Conservation (phyloP, 495 filamentous ascomycete genomes). For the Barbatosphaeria neglecta region DNA sequence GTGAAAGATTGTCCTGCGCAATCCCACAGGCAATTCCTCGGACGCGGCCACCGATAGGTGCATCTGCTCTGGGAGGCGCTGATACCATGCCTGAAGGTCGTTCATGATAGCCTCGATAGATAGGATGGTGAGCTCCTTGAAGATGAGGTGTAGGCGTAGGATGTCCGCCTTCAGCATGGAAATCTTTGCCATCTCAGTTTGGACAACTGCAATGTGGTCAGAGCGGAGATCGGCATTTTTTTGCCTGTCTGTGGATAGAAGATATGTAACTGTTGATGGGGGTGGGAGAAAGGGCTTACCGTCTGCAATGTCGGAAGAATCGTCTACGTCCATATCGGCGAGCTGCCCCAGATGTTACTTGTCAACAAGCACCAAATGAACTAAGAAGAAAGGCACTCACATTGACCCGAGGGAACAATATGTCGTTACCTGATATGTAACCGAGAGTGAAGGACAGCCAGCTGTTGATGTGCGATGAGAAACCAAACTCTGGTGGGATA, state of each 20-base stretch:
- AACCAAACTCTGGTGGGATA: not conserved
- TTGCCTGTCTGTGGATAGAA: not conserved
- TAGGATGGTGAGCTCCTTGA: conserved; percentile 10
- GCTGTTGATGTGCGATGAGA: not conserved
- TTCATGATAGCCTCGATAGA: conserved; percentile 11
- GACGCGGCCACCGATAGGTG: conserved; percentile 4
- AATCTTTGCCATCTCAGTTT: conserved; percentile 20
- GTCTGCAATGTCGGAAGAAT: conserved; percentile 7
- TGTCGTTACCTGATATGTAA: conserved; percentile 12
- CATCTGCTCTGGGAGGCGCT: conserved; percentile 8
- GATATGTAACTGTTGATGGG: not conserved
- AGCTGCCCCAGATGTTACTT: conserved; percentile 1
- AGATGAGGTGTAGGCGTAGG: conserved; percentile 12
- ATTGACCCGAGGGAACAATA: conserved; percentile 8
- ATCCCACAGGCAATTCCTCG: conserved; percentile 1
- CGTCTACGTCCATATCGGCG: conserved; percentile 9
- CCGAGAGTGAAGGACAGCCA: conserved; percentile 22
- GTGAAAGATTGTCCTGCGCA: conserved; percentile 16
- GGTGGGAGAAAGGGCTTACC: conserved; percentile 6
- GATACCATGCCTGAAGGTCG: conserved; percentile 13
- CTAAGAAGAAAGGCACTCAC: not conserved
- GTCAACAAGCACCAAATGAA: not conserved
- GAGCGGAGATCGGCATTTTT: too few species aligned
- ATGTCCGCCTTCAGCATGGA: conserved; percentile 16
- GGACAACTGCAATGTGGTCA: conserved; percentile 10